These are phyloP conservation scores for Articulospora tetracladia DNA, from an alignment of 495 filamentous ascomycete genomes.

Conservation along the genomic window DNA sequence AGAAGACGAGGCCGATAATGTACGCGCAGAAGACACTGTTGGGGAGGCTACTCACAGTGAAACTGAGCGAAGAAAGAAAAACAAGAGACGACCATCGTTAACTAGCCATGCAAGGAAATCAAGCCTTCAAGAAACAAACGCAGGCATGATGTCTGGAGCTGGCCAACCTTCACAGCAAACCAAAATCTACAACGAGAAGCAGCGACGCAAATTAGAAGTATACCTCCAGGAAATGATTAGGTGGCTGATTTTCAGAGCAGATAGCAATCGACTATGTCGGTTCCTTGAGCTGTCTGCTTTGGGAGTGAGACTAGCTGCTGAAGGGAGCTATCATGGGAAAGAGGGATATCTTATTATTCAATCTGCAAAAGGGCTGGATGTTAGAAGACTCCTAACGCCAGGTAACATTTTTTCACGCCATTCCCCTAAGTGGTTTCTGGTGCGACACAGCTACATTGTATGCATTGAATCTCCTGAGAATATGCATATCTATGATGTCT, in stretches of 20 bases:
- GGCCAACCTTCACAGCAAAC: conserved; percentile 39
- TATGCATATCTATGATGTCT: conserved; percentile 99
- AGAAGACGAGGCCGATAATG: conserved; percentile 61
- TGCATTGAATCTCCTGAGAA: conserved; percentile 97
- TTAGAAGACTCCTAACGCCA: conserved; percentile 75
- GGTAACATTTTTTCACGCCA: conserved; percentile 73
- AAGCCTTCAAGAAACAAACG: conserved; percentile 35
- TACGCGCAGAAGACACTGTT: conserved; percentile 40
- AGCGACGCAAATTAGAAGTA: conserved; percentile 80
- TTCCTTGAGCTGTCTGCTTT: conserved; percentile 94
- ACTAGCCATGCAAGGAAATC: conserved; percentile 47
- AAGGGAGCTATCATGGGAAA: conserved; percentile 96
- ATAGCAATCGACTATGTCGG: conserved; percentile 93
- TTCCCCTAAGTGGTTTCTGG: conserved; percentile 93
- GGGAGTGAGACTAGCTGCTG: conserved; percentile 90
- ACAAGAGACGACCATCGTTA: conserved; percentile 64
- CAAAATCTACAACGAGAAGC: conserved; percentile 43
- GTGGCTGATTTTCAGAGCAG: conserved; percentile 91
- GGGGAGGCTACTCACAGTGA: conserved; percentile 46
- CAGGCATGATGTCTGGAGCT: conserved; percentile 26
- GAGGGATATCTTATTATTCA: conserved; percentile 92
- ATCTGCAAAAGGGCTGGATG: conserved; percentile 86
- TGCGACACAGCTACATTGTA: conserved; percentile 95
- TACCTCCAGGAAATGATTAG: conserved; percentile 95
- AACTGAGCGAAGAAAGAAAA: conserved; percentile 45